Conservation (phyloP, 169 alveolate genomes). For the Perkinsus chesapeaki region DNA sequence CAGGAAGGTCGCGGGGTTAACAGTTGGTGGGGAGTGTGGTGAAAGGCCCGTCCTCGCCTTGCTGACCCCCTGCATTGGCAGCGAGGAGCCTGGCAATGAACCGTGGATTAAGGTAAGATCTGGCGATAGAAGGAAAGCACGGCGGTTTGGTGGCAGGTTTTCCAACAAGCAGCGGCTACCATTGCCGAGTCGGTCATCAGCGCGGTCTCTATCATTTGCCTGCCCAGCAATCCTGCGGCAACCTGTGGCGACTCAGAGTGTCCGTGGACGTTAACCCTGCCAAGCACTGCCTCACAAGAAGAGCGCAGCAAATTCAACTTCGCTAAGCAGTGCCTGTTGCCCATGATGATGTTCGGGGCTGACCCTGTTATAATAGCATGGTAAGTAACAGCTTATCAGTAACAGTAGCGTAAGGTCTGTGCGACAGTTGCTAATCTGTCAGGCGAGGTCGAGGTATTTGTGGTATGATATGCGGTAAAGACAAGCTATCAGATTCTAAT, state of each 20-base stretch:
- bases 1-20: background rate
- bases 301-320: background rate
- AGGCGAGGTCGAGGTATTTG: background rate
- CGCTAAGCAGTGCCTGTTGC: background rate
- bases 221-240: background rate
- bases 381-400: too few species aligned
- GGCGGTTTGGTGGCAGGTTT: too few species aligned
- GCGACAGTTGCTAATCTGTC: too few species aligned
- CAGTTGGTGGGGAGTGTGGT: background rate
- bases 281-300: background rate
- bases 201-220: background rate
- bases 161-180: background rate
- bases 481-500: background rate
- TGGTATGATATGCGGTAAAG: background rate
- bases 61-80: background rate
- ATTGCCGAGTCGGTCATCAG: background rate
- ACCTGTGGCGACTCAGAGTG: conserved; percentile 1
- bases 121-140: too few species aligned
- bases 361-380: background rate
- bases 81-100: background rate
- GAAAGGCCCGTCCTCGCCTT: background rate
- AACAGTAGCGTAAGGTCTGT: too few species aligned
- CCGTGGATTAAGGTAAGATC: background rate
- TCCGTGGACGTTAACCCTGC: background rate
- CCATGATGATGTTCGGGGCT: background rate